Percentiles rank a stretch among this genome's conserved stretches.
These are phyloP conservation scores for Aleurites moluccanus DNA, from an alignment of 441 rosid genomes.

Conservation along the genomic window DNA sequence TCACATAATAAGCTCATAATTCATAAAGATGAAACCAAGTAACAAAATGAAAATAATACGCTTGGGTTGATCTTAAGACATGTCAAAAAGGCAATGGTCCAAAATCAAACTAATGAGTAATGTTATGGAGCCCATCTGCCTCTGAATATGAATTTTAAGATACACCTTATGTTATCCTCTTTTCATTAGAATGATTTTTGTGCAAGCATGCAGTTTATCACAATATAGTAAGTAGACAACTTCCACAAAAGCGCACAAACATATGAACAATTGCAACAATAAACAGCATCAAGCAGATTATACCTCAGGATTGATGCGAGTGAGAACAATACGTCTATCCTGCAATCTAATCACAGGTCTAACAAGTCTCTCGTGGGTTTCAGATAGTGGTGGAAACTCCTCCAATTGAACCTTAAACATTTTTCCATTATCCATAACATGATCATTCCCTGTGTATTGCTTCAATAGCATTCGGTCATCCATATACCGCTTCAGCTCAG, in stretches of 20 bases:
- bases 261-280: background rate
- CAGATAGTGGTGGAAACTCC: conserved; percentile 66
- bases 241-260: background rate
- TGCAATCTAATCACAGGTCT: conserved; percentile 91
- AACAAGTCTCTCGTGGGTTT: conserved; percentile 60
- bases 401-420: conserved; percentile 70
- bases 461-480: conserved; percentile 84
- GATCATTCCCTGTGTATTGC: conserved; percentile 79
- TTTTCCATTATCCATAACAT: conserved; percentile 69
- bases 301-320: conserved; percentile 95
- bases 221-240: background rate
- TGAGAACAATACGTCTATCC: conserved; percentile 69
- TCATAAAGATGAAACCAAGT: background rate
- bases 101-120: background rate
- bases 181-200: background rate
- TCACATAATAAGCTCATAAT: background rate
- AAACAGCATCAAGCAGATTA: conserved; percentile 14
- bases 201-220: background rate
- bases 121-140: background rate
- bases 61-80: background rate
- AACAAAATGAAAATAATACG: background rate
- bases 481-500: conserved; percentile 65
- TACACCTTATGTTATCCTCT: background rate
- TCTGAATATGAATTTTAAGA: background rate
- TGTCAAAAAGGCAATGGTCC: background rate